Conservation (phyloP, 306 rosid species). For the Quercus agrifolia region DNA sequence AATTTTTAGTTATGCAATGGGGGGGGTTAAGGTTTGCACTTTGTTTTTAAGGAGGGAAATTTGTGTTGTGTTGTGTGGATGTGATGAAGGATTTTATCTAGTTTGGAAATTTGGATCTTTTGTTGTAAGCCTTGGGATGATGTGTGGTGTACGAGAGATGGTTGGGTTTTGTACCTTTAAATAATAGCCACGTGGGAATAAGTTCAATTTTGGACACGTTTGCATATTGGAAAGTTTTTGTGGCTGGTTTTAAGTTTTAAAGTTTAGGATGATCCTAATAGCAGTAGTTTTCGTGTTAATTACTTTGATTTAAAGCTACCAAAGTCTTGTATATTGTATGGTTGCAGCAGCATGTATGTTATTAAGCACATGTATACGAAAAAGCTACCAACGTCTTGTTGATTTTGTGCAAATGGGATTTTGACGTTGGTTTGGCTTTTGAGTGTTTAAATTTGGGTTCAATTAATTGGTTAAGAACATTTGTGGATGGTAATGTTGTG, state of each 20-base stretch:
- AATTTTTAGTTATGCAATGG: too few relatives aligned
- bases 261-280: neutral
- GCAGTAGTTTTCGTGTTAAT: too few relatives aligned
- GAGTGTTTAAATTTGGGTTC: neutral
- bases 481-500: too few relatives aligned
- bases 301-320: too few relatives aligned
- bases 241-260: neutral
- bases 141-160: conserved; percentile 28
- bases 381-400: too few relatives aligned
- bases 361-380: too few relatives aligned
- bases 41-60: neutral
- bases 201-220: neutral
- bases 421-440: neutral
- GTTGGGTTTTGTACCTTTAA: neutral
- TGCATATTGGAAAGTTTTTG: neutral
- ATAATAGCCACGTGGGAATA: conserved; percentile 23
- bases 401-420: neutral
- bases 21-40: too few relatives aligned
- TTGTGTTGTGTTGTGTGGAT: conserved; percentile 6
- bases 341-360: too few relatives aligned
- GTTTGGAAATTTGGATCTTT: neutral
- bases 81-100: neutral
- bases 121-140: conserved; percentile 11
- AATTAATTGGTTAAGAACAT: neutral
- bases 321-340: too few relatives aligned